Conservation (phyloP, 2,329 filamentous ascomycete species). For the Clonostachys chloroleuca region DNA sequence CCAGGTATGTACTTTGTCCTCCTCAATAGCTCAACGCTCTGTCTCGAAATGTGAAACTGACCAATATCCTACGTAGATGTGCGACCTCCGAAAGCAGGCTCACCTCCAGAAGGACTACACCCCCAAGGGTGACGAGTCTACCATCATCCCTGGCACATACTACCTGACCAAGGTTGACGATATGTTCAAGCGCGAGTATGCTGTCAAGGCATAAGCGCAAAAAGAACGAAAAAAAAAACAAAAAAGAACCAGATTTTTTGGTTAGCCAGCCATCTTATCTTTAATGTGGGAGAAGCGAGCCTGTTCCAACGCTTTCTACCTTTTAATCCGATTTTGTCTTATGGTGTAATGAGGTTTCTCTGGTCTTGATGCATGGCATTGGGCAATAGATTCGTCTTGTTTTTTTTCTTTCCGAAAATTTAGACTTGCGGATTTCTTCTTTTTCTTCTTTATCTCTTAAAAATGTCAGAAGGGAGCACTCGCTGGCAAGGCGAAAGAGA, state of each 20-base stretch:
- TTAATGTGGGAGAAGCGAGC: background rate
- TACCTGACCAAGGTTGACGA: constrained; percentile 79
- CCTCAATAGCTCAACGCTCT: background rate
- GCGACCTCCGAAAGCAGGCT: constrained; percentile 75
- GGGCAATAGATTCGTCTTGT: background rate
- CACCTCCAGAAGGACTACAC: constrained; percentile 78
- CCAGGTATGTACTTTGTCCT: constrained; percentile 44
- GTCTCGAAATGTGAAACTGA: constrained; percentile 9
- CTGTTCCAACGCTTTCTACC: background rate
- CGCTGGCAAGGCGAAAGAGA: too few relatives aligned
- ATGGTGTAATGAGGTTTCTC: background rate
- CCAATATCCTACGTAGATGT: constrained; percentile 51
- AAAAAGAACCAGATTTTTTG: background rate
- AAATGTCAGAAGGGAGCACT: background rate
- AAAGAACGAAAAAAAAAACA: too few relatives aligned
- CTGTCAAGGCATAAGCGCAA: constrained; percentile 60
- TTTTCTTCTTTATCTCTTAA: background rate
- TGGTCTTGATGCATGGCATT: background rate
- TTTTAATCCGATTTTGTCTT: background rate
- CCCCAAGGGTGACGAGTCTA: constrained; percentile 64
- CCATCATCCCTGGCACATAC: constrained; percentile 64
- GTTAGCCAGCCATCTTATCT: background rate
- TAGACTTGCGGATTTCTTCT: too few relatives aligned
- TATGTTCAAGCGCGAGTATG: constrained; percentile 80
- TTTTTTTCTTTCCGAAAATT: background rate